Conservation (phyloP, 441 rosid genomes). For the Geranium incanum region DNA sequence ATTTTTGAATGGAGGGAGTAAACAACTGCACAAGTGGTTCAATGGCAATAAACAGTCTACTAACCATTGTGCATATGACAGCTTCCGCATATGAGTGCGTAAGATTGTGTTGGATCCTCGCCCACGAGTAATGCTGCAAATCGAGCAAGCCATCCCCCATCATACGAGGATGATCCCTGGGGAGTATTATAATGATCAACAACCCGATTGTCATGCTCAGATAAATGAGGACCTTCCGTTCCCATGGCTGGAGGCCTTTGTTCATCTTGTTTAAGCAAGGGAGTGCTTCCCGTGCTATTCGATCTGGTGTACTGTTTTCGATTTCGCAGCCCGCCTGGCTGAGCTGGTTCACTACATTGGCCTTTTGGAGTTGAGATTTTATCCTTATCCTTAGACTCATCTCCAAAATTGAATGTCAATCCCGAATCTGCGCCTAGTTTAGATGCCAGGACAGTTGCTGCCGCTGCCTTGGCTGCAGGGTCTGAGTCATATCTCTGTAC, state of each 20-base stretch:
- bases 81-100: slow-evolving; percentile 82
- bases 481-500: slow-evolving; percentile 89
- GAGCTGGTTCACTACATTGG: slow-evolving; percentile 51
- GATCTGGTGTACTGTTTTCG: slow-evolving; percentile 52
- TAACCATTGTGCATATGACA: slow-evolving; percentile 92
- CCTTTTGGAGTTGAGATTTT: slow-evolving; percentile 47
- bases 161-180: slow-evolving; percentile 39
- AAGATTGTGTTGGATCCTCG: slow-evolving; percentile 85
- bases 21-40: neutral
- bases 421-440: slow-evolving; percentile 91
- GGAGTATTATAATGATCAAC: slow-evolving; percentile 51
- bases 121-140: slow-evolving; percentile 87
- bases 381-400: slow-evolving; percentile 35
- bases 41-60: slow-evolving; percentile 10
- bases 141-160: slow-evolving; percentile 81
- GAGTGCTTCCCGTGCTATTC: slow-evolving; percentile 41
- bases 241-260: slow-evolving; percentile 31
- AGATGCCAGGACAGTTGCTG: slow-evolving; percentile 88
- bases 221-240: slow-evolving; percentile 29
- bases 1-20: no score
- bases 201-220: slow-evolving; percentile 46
- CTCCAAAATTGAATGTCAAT: slow-evolving; percentile 60
- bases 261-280: slow-evolving; percentile 33
- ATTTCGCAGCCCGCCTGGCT: slow-evolving; percentile 58
- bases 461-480: slow-evolving; percentile 97